Conservation (phyloP, 129 eudicot species). For the Pseudognaphalium luteoalbum region DNA sequence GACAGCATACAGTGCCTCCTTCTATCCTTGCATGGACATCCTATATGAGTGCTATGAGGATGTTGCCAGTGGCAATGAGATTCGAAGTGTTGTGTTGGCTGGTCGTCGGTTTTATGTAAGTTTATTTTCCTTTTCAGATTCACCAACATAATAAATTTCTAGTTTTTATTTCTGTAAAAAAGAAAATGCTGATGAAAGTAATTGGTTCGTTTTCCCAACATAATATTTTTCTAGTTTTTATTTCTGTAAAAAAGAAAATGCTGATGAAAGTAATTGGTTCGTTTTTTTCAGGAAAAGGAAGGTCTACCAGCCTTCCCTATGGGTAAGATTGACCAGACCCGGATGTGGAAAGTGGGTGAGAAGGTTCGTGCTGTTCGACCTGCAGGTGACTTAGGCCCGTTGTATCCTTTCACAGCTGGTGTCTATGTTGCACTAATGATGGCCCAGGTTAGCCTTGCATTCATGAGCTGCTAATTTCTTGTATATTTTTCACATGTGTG, state of each 20-base stretch:
- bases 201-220: background rate
- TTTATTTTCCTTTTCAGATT: background rate
- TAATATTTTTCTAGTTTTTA: background rate
- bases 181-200: background rate
- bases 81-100: constrained; percentile 94
- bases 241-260: background rate
- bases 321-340: constrained; percentile 96
- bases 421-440: constrained; percentile 99
- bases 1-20: constrained; percentile 93
- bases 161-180: background rate
- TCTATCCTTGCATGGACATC: constrained; percentile 94
- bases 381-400: constrained; percentile 87
- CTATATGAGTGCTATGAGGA: constrained; percentile 97
- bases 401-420: constrained; percentile 97
- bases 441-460: constrained; percentile 75
- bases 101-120: constrained; percentile 93
- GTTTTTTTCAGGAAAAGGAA: constrained; percentile 69
- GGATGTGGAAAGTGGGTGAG: constrained; percentile 99
- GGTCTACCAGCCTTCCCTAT: constrained; percentile 98
- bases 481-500: background rate
- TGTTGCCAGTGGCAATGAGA: constrained; percentile 96
- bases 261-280: background rate
- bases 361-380: constrained; percentile 75
- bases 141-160: background rate
- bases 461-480: background rate